phyloP scores from a whole-genome alignment of 306 rosid genomes.

The Alnus rubra region DNA sequence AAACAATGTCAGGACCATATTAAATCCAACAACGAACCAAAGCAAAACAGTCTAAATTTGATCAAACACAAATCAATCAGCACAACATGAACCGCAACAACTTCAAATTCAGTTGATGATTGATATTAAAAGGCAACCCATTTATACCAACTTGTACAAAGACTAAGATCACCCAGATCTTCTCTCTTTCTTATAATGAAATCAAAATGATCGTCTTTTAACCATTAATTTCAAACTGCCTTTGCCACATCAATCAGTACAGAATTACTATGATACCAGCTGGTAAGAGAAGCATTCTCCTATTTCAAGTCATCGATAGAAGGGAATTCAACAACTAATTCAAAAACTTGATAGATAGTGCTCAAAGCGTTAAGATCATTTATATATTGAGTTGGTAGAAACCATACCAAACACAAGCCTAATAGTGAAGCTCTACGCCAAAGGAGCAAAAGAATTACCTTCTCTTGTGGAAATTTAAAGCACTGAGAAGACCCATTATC shows the following conservation, averaged over 20 bases:
- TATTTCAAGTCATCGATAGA: neutral
- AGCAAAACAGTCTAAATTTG: neutral
- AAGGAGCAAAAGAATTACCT: conserved; percentile 36
- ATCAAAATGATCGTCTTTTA: neutral
- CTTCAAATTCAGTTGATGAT: conserved; percentile 5
- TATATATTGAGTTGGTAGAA: conserved; percentile 7
- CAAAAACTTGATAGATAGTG: neutral
- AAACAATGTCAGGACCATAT: conserved; percentile 25
- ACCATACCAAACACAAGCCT: conserved; percentile 15
- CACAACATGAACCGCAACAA: neutral
- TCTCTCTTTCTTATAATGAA: neutral
- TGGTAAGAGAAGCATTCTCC: no score
- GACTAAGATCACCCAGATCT: neutral
- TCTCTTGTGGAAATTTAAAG: conserved; percentile 34
- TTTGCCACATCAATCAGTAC: no score
- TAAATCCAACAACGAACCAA: conserved; percentile 18
- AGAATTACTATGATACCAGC: no score
- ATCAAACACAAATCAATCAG: conserved; percentile 6
- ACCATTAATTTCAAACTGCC: neutral
- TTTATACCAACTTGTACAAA: neutral
- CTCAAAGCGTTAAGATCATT: neutral
- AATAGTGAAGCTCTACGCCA: conserved; percentile 9
- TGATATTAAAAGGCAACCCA: neutral
- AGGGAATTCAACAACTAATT: neutral
- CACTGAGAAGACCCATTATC: conserved; percentile 39